Evolutionary conservation across 2,329 filamentous ascomycete species (phyloP).

Genomic region (Clonostachys solani): DNA sequence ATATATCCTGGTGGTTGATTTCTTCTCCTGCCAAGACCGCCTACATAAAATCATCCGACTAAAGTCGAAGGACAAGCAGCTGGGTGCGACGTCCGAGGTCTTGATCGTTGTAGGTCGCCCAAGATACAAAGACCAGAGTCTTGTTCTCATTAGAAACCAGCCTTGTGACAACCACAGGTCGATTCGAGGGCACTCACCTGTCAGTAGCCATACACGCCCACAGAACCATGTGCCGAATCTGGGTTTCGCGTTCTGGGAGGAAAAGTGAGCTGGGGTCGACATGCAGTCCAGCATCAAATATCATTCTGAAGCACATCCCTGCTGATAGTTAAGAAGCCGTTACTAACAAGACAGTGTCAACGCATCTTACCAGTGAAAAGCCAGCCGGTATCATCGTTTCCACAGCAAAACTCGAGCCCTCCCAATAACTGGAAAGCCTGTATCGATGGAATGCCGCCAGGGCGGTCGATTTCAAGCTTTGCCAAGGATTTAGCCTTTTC

Average conservation of each 20-base stretch:
- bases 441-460: slow-evolving; percentile 9
- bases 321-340: background rate
- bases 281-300: slow-evolving; percentile 9
- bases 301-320: slow-evolving; percentile 7
- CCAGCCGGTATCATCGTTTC: slow-evolving; percentile 10
- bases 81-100: slow-evolving; percentile 8
- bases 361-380: slow-evolving; percentile 2
- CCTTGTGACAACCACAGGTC: no score
- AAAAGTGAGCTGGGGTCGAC: slow-evolving; percentile 4
- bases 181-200: slow-evolving; percentile 1
- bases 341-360: background rate
- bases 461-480: slow-evolving; percentile 6
- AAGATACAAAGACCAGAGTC: slow-evolving; percentile 8
- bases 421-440: slow-evolving; percentile 8
- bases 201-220: slow-evolving; percentile 8
- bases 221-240: slow-evolving; percentile 8
- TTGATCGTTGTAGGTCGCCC: slow-evolving; percentile 10
- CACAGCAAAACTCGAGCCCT: slow-evolving; percentile 8
- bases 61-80: slow-evolving; percentile 3
- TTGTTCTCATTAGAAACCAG: background rate
- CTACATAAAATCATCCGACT: slow-evolving; percentile 2
- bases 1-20: slow-evolving; percentile 7
- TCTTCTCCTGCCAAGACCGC: slow-evolving; percentile 4
- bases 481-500: slow-evolving; percentile 8
- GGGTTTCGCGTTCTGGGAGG: slow-evolving; percentile 4